phyloP scores from a whole-genome alignment of 2,329 filamentous ascomycete species.

The Fusarium sacchari region DNA sequence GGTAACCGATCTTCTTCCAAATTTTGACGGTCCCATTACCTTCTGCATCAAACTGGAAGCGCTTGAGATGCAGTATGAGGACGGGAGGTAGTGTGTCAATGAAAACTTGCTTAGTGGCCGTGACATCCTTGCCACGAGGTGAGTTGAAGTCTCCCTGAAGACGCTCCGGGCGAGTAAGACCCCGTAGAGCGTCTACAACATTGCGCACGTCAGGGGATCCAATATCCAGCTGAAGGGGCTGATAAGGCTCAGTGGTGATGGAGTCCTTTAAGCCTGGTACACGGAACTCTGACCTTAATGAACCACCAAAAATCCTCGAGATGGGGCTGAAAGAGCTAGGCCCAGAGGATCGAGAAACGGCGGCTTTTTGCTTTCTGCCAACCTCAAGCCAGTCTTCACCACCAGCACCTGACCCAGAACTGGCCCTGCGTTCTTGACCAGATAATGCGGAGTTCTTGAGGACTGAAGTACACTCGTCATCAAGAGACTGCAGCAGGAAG shows the following conservation, averaged over 20 bases:
- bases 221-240: constrained; percentile 94
- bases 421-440: constrained; percentile 44
- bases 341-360: constrained; percentile 87
- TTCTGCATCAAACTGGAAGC: constrained; percentile 92
- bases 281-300: constrained; percentile 87
- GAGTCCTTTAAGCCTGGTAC: constrained; percentile 90
- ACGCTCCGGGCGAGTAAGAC: constrained; percentile 83
- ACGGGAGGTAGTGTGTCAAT: constrained; percentile 93
- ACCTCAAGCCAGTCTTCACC: constrained; percentile 85
- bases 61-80: constrained; percentile 93
- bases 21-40: constrained; percentile 90
- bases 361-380: constrained; percentile 87
- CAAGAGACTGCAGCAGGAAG: constrained; percentile 89
- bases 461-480: constrained; percentile 88
- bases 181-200: constrained; percentile 89
- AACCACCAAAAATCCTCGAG: constrained; percentile 93
- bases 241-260: constrained; percentile 91
- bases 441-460: constrained; percentile 58
- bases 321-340: constrained; percentile 81
- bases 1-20: constrained; percentile 98
- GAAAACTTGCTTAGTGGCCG: constrained; percentile 92
- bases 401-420: constrained; percentile 42
- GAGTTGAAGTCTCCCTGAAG: constrained; percentile 87
- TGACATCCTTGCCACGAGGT: constrained; percentile 77
- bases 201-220: constrained; percentile 86